A percentile compares a stretch with the other conserved stretches of the same genome.
Conservation (phyloP, 495 filamentous ascomycete species). For the Eremomyces bilateralis region DNA sequence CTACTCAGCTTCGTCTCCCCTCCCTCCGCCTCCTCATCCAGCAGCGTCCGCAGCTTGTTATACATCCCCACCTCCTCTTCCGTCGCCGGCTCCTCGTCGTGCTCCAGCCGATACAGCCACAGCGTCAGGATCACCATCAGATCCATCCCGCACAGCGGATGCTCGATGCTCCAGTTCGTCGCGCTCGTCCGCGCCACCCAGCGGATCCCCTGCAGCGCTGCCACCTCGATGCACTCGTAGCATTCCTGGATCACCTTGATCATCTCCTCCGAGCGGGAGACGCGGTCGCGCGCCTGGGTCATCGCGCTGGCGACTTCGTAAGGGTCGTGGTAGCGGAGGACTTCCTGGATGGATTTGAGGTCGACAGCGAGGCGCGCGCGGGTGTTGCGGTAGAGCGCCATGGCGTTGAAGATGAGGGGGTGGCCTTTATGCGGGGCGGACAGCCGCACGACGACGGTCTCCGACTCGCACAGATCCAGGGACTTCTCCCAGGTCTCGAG, state of each 20-base stretch:
- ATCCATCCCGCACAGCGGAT: constrained; percentile 89
- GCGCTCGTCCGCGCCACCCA: constrained; percentile 94
- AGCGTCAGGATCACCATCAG: constrained; percentile 96
- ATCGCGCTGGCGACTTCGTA: constrained; percentile 94
- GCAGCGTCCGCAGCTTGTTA: constrained; percentile 78
- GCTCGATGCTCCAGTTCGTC: constrained; percentile 98
- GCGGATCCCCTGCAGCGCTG: constrained; percentile 80
- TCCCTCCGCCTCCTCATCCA: constrained; percentile 74
- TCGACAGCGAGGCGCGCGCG: constrained; percentile 85
- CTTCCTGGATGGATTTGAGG: constrained; percentile 86
- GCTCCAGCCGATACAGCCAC: constrained; percentile 97
- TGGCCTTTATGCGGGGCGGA: constrained; percentile 96
- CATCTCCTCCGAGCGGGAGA: constrained; percentile 92
- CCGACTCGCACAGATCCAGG: constrained; percentile 79
- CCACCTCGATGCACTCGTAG: constrained; percentile 95
- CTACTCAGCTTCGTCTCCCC: constrained; percentile 70
- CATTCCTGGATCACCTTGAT: constrained; percentile 95
- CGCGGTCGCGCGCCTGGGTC: constrained; percentile 77
- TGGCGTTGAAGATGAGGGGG: constrained; percentile 93
- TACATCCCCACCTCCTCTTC: constrained; percentile 89
- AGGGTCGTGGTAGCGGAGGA: constrained; percentile 85
- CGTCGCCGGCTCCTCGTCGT: constrained; percentile 84
- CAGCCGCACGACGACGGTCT: constrained; percentile 72
- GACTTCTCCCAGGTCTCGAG: constrained; percentile 97
- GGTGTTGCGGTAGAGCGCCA: constrained; percentile 92